Conservation (phyloP, 1,284 basidiomycete genomes). For the Cryptococcus sp. region DNA sequence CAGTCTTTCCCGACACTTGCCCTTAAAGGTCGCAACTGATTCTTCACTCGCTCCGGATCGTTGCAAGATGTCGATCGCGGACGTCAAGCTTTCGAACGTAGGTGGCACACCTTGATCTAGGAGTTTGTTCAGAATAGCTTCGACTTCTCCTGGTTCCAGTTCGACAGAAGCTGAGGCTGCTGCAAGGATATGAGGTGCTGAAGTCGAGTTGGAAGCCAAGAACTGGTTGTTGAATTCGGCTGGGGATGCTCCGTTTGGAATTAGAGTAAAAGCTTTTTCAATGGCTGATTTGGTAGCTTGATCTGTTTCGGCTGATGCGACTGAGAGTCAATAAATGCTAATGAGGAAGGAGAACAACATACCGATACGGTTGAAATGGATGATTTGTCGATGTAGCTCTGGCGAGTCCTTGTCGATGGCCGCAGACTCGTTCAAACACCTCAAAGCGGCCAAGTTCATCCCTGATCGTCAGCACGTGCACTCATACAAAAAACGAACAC, state of each 20-base stretch:
- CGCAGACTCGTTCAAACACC: constrained; percentile 62
- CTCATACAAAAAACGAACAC: constrained; percentile 28
- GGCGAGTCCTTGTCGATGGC: constrained; percentile 59
- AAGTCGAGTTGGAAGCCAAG: constrained; percentile 50
- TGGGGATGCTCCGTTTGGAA: constrained; percentile 58
- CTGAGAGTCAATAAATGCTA: constrained; percentile 36
- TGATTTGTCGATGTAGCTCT: constrained; percentile 65
- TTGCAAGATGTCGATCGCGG: constrained; percentile 15
- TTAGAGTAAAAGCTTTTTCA: constrained; percentile 51
- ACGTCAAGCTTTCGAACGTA: constrained; percentile 5
- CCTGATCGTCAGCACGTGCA: constrained; percentile 50
- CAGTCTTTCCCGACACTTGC: constrained; percentile 28
- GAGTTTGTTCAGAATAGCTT: constrained; percentile 19
- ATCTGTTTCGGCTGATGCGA: constrained; percentile 30
- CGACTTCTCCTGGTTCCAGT: constrained; percentile 19
- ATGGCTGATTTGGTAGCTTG: constrained; percentile 46
- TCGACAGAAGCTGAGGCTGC: constrained; percentile 61
- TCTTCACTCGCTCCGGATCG: constrained; percentile 8
- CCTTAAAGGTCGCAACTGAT: constrained; percentile 27
- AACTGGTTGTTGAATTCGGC: constrained; percentile 70
- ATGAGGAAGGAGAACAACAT: constrained; percentile 19
- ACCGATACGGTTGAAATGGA: constrained; percentile 63
- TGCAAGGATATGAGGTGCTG: constrained; percentile 57
- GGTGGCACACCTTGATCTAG: constrained; percentile 21
- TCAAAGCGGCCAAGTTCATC: constrained; percentile 72